Evolutionary conservation across 1,139 yeast genomes (phyloP), one percentile per base, ranked within the genome.

Genomic region (Suhomyces kunorum): DNA sequence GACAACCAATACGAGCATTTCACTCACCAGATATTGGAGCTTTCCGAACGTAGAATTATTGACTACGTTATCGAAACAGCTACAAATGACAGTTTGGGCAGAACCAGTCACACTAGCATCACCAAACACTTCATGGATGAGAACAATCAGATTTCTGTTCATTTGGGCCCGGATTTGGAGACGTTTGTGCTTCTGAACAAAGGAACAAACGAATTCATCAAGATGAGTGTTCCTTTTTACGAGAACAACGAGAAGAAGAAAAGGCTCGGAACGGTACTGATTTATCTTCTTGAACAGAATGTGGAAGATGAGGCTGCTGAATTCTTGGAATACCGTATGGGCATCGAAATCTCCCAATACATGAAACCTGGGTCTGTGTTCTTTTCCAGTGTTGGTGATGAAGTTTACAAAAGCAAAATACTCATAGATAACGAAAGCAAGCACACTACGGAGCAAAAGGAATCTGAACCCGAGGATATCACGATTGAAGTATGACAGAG

Each of bases 1-100:
- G 74, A 71, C 9, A 66, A 55, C 45, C 66, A 67, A 46, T 71
- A 54, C 47, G 74, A 68, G 42, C 61, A 62, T 39, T 63, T 70
- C 42, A 59, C 54, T 36, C 34, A 44, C 9, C 70, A 71, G 42
- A 45, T 68, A 4, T 38, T 63, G 4, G 61, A 63, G 12, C 25
- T 60, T 2, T 49, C 62, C 1, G 67, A 63, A 28, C 39, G 49
- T 22, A 46, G 61, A 16, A 55, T 70, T 23, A 46, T 43, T 44
- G 53, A 45, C 39, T 53, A 34, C 34, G 40, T 35, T 35, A 42
- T 46, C 4, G 34, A 23, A 7, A 26, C 34, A 8, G 27, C 25
- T 22, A 37, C 39, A 8, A 29, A 29, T 22, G 32, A n/a, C 8
- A 9, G 16, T 32, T 34, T 11, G 30, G 43, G 24, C 45, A 33